phyloP scores from a whole-genome alignment of 1,284 basidiomycete species.

The Leccinum fuscescens region DNA sequence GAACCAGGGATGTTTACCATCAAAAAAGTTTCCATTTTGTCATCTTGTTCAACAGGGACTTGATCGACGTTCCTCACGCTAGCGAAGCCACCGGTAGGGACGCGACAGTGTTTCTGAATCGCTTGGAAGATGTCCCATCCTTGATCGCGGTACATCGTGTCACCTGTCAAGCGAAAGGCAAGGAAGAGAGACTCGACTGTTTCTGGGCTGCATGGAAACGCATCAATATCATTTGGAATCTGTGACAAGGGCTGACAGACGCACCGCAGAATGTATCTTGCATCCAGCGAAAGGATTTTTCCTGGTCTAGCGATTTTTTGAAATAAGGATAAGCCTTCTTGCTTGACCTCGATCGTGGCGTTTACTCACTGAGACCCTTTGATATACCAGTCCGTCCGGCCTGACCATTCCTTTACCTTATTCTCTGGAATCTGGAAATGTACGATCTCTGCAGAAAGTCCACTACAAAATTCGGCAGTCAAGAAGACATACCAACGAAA shows the following conservation, averaged over 20 bases:
- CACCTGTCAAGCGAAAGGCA: slow-evolving; percentile 83
- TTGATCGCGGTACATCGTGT: slow-evolving; percentile 75
- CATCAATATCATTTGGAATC: not conserved
- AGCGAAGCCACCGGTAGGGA: slow-evolving; percentile 81
- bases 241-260: slow-evolving; percentile 10
- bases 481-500: not conserved
- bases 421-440: slow-evolving; percentile 68
- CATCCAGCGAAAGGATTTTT: slow-evolving; percentile 64
- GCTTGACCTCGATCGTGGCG: not conserved
- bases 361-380: slow-evolving; percentile 61
- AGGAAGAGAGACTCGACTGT: slow-evolving; percentile 93
- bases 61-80: slow-evolving; percentile 83
- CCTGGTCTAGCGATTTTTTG: slow-evolving; percentile 40
- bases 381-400: slow-evolving; percentile 81
- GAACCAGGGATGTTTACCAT: slow-evolving; percentile 50
- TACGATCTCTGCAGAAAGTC: slow-evolving; percentile 81
- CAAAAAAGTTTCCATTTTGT: slow-evolving; percentile 96
- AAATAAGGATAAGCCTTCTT: slow-evolving; percentile 8
- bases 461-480: slow-evolving; percentile 42
- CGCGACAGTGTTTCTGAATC: slow-evolving; percentile 79
- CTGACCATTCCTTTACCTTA: slow-evolving; percentile 37
- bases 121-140: slow-evolving; percentile 92
- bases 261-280: slow-evolving; percentile 85
- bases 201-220: slow-evolving; percentile 66
- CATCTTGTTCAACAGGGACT: slow-evolving; percentile 64